Evolutionary conservation across 192 early-diverging fungal genomes (phyloP).

Genomic region (Entophlyctis luteolus): DNA sequence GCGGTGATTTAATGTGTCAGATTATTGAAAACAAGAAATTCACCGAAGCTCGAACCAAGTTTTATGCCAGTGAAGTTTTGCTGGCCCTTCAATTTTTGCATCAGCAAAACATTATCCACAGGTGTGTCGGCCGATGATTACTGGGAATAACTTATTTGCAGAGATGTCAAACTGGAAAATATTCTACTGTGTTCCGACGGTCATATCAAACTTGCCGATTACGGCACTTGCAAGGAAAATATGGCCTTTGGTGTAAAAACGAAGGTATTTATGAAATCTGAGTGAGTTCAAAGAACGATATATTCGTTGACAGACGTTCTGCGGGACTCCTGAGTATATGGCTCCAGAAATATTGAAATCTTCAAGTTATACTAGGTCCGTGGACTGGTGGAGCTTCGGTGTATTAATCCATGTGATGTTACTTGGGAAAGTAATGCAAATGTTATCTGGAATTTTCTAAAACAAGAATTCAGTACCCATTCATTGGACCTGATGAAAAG

Average conservation of each 20-base stretch:
- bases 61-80: slow-evolving; percentile 94
- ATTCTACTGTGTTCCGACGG: slow-evolving; percentile 85
- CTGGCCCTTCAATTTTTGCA: slow-evolving; percentile 95
- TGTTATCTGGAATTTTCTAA: not conserved
- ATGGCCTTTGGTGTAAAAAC: slow-evolving; percentile 51
- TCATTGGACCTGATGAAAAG: slow-evolving; percentile 89
- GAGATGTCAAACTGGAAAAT: slow-evolving; percentile 95
- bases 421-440: slow-evolving; percentile 55
- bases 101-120: slow-evolving; percentile 85
- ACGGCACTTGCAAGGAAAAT: slow-evolving; percentile 91
- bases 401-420: slow-evolving; percentile 87
- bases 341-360: slow-evolving; percentile 87
- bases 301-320: slow-evolving; percentile 33
- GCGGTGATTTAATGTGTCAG: slow-evolving; percentile 97
- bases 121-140: slow-evolving; percentile 20
- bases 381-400: slow-evolving; percentile 98
- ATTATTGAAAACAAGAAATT: slow-evolving; percentile 81
- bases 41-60: slow-evolving; percentile 83
- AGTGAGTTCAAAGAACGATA: too few relatives aligned
- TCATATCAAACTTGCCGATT: slow-evolving; percentile 98
- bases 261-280: not conserved
- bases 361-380: slow-evolving; percentile 85
- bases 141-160: slow-evolving; percentile 3
- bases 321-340: slow-evolving; percentile 93
- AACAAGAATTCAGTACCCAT: slow-evolving; percentile 61